Evolutionary conservation across 768 basidiomycete species (phyloP).

Genomic region (Kwoniella heveanensis): DNA sequence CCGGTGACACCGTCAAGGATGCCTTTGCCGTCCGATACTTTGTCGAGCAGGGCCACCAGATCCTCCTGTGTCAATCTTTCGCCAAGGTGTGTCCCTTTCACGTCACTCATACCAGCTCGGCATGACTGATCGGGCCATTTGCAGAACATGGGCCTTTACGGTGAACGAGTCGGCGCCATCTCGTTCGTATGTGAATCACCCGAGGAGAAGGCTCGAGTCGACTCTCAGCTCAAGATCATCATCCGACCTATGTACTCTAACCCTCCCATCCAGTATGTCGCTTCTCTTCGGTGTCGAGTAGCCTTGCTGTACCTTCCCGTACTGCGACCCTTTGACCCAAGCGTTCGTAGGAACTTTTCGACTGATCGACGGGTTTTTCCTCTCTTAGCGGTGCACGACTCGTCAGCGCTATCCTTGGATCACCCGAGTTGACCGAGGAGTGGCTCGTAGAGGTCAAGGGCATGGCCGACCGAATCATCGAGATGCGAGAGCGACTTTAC

Average conservation of each 20-base stretch:
- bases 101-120: too few species aligned
- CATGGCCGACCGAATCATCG: slow-evolving; percentile 91
- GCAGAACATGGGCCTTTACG: slow-evolving; percentile 95
- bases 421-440: slow-evolving; percentile 44
- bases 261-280: slow-evolving; percentile 66
- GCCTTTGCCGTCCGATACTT: slow-evolving; percentile 96
- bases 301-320: too few species aligned
- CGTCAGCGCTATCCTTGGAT: slow-evolving; percentile 52
- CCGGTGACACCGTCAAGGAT: slow-evolving; percentile 83
- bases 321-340: too few species aligned
- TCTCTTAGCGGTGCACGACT: slow-evolving; percentile 53
- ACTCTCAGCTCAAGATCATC: slow-evolving; percentile 92
- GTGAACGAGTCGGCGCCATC: slow-evolving; percentile 97
- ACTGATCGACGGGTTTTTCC: background rate
- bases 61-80: slow-evolving; percentile 90
- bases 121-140: too few species aligned
- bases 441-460: slow-evolving; percentile 70
- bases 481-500: slow-evolving; percentile 81
- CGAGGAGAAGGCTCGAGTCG: slow-evolving; percentile 77
- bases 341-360: background rate
- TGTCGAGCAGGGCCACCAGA: slow-evolving; percentile 82
- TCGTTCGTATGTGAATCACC: slow-evolving; percentile 67
- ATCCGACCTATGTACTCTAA: slow-evolving; percentile 98
- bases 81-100: slow-evolving; percentile 66
- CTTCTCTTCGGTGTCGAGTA: too few species aligned